Conservation (phyloP, 2,329 filamentous ascomycete genomes). For the Colletotrichum plurivorum region DNA sequence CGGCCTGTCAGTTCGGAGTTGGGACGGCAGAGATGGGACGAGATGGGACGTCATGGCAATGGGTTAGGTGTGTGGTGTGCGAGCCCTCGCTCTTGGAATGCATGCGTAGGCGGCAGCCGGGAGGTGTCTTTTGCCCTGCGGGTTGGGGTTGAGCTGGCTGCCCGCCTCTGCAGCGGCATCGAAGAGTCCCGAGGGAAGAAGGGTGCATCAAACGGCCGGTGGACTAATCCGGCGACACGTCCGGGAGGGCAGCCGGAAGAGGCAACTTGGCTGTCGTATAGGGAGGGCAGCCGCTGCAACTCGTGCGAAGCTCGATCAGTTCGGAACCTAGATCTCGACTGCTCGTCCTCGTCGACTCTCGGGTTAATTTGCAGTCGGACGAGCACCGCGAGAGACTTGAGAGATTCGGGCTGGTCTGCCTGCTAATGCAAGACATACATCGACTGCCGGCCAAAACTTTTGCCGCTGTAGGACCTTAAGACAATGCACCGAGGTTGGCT, state of each 20-base stretch:
- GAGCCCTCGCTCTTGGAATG: not conserved
- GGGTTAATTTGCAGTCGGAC: too few relatives aligned
- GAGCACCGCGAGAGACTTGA: too few relatives aligned
- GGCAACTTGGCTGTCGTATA: not conserved
- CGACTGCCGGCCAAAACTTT: too few relatives aligned
- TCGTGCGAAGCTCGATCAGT: too few relatives aligned
- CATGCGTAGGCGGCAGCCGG: constrained; percentile 3
- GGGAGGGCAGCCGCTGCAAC: too few relatives aligned
- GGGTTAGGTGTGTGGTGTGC: not conserved
- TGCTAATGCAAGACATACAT: too few relatives aligned
- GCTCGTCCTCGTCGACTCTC: too few relatives aligned
- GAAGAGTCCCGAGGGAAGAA: not conserved
- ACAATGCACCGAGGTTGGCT: too few relatives aligned
- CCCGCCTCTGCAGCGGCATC: constrained; percentile 5
- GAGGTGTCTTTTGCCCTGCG: not conserved
- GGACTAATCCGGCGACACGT: constrained; percentile 9
- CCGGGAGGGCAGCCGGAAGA: not conserved
- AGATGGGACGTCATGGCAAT: constrained; percentile 1
- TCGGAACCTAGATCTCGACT: too few relatives aligned
- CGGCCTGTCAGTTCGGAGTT: not conserved
- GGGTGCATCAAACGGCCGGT: constrained; percentile 3
- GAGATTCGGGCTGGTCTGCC: too few relatives aligned
- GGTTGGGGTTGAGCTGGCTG: not conserved
- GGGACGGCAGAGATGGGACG: constrained; percentile 16
- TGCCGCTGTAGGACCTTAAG: too few relatives aligned